Evolutionary conservation across 2,329 filamentous ascomycete genomes (phyloP).

Genomic region (Ascochyta lentis): DNA sequence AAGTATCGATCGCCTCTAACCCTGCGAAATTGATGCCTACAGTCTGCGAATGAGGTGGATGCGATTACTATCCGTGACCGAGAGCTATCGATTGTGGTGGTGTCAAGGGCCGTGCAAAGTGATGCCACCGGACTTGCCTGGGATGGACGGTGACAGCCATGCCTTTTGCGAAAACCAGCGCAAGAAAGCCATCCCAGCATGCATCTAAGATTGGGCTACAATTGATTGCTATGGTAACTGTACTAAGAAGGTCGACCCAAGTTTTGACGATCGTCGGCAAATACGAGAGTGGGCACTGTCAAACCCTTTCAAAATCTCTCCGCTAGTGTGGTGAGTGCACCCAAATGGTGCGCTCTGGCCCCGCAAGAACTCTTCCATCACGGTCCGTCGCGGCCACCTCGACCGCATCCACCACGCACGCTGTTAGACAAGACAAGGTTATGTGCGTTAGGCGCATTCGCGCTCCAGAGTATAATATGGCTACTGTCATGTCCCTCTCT

Average conservation of each 20-base stretch:
- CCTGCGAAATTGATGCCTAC: background rate
- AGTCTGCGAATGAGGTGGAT: background rate
- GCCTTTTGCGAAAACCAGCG: background rate
- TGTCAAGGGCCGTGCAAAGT: background rate
- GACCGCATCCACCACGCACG: background rate
- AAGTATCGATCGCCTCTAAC: background rate
- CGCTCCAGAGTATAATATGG: background rate
- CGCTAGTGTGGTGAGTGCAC: constrained; percentile 6
- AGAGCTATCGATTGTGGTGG: background rate
- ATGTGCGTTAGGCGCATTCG: background rate
- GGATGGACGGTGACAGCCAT: background rate
- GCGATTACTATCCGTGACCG: background rate
- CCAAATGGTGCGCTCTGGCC: background rate
- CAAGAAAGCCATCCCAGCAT: background rate
- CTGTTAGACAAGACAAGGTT: background rate
- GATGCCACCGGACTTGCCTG: background rate
- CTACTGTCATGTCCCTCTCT: background rate
- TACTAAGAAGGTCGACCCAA: background rate
- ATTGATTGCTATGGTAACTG: background rate
- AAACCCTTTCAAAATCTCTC: constrained; percentile 5
- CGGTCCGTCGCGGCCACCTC: background rate
- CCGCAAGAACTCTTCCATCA: background rate
- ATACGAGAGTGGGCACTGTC: constrained; percentile 2
- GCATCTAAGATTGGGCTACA: background rate
- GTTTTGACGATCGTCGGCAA: background rate